Evolutionary conservation across 352 stramenopile genomes (phyloP).

Genomic region (Phytophthora niederhauseri): DNA sequence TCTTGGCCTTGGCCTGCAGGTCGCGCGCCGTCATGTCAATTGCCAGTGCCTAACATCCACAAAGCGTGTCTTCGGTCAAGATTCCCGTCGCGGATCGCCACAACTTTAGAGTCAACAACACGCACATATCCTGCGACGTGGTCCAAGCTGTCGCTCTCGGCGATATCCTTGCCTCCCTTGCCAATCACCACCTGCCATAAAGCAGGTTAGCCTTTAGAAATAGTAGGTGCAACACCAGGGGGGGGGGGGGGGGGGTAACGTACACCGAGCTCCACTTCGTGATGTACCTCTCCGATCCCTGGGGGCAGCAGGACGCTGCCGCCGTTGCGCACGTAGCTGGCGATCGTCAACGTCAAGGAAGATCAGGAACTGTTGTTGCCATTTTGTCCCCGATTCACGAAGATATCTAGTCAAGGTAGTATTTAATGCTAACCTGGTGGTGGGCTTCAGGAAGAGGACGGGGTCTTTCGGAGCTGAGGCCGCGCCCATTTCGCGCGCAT

Average conservation of each 20-base stretch:
- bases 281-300: slow-evolving; percentile 76
- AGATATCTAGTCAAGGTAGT: too few relatives aligned
- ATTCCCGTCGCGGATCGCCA: not conserved
- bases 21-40: slow-evolving; percentile 88
- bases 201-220: not conserved
- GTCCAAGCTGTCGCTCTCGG: slow-evolving; percentile 64
- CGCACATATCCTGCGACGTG: slow-evolving; percentile 74
- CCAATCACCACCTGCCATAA: slow-evolving; percentile 66
- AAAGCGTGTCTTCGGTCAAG: not conserved
- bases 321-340: slow-evolving; percentile 66
- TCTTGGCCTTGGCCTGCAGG: slow-evolving; percentile 79
- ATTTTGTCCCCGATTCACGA: too few relatives aligned
- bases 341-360: too few relatives aligned
- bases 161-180: slow-evolving; percentile 66
- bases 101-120: not conserved
- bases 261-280: slow-evolving; percentile 87
- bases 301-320: slow-evolving; percentile 66
- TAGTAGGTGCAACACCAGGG: too few relatives aligned
- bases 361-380: too few relatives aligned
- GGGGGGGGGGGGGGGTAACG: too few relatives aligned
- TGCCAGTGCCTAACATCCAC: slow-evolving; percentile 48
- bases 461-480: slow-evolving; percentile 66
- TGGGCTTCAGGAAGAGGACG: slow-evolving; percentile 87
- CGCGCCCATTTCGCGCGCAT: slow-evolving; percentile 81
- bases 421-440: slow-evolving; percentile 42